phyloP scores from a whole-genome alignment of 2,329 filamentous ascomycete species.

The Fonsecaea monophora region DNA sequence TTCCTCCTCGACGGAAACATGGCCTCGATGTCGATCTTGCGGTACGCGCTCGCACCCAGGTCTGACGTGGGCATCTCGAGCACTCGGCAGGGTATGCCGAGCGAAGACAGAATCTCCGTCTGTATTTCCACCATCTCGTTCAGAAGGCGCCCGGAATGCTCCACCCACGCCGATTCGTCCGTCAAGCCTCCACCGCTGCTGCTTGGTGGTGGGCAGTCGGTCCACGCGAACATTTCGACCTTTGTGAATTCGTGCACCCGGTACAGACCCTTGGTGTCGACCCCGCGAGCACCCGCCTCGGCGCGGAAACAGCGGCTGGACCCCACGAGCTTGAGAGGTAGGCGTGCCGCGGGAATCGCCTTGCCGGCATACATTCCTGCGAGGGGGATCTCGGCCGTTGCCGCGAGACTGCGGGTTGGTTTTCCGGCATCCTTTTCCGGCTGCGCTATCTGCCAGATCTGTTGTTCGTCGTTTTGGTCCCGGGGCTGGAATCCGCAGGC shows the following conservation, averaged over 20 bases:
- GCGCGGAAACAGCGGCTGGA: constrained; percentile 93
- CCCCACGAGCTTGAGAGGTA: constrained; percentile 82
- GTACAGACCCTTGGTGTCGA: constrained; percentile 92
- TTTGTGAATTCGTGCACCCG: constrained; percentile 99
- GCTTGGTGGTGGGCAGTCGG: constrained; percentile 56
- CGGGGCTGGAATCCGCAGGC: constrained; percentile 95
- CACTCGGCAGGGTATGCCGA: constrained; percentile 84
- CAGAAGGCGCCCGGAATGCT: constrained; percentile 63
- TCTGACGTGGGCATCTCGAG: constrained; percentile 91
- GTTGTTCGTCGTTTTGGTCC: constrained; percentile 87
- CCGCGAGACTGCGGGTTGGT: constrained; percentile 77
- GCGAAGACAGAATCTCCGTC: constrained; percentile 76
- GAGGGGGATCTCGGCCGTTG: constrained; percentile 92
- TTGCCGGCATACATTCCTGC: constrained; percentile 85
- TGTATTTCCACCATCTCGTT: constrained; percentile 87
- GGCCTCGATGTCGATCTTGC: constrained; percentile 93
- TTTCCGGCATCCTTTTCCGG: constrained; percentile 66
- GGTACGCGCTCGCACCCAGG: constrained; percentile 82
- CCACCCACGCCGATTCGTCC: constrained; percentile 31
- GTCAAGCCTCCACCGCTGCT: constrained; percentile 45
- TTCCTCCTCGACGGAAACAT: constrained; percentile 80
- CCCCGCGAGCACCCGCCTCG: constrained; percentile 87
- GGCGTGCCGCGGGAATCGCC: constrained; percentile 66
- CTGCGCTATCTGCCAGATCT: constrained; percentile 82
- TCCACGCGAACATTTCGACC: constrained; percentile 97